Base-by-base conservation (phyloP, 257 asterid species). In the Solanum dulcamara region DNA sequence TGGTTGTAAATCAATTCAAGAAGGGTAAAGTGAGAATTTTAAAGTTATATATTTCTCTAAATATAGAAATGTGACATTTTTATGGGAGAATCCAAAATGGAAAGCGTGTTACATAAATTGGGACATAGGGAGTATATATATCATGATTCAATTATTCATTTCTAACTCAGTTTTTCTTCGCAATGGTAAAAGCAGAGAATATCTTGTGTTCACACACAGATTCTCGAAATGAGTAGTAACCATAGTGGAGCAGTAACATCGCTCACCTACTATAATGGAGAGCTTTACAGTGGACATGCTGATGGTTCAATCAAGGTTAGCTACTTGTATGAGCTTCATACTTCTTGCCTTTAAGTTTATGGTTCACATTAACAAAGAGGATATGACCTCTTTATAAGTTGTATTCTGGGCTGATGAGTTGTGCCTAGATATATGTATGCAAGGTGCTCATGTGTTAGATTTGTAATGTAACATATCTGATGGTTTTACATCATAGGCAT, bases 121-220 rank as follows among this genome's bases (percentile, higher is more conserved):
- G 50, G 17, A 37, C 18, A 71, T 37, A 71, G 30, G 18, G 32
- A 37, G 50, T 59, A n/a, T 20, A 5, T 10, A 37, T 71, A 48
- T 9, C 18, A 28, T 77, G 18, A 48, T 48, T 48, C 26, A 26
- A 44, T 26, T 46, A 13, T 30, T 46, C 26, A 50, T 48, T 46
- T 48, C 83, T 79, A 79, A 79, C 42, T 77, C 28, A 38, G 32
- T 50, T 38, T 70, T 33, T 83, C 83, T 80, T 70, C 71, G 32
- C 53, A 15, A 53, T 88, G 60, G 88, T 48, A 55, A 86, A 80
- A 86, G 88, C 97, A 96, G 99, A 93, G 98, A 77, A 96, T 96
- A 91, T 96, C 99, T 9, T 94, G 99, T 33, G 98, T 93, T 50
- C 99, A 96, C 86, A 94, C 94, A 87, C 99, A 94, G 83, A 82